Evolutionary conservation across 2,329 filamentous ascomycete genomes (phyloP), one percentile per base, ranked within the genome.

Genomic region (Paraphaeosphaeria sporulosa): DNA sequence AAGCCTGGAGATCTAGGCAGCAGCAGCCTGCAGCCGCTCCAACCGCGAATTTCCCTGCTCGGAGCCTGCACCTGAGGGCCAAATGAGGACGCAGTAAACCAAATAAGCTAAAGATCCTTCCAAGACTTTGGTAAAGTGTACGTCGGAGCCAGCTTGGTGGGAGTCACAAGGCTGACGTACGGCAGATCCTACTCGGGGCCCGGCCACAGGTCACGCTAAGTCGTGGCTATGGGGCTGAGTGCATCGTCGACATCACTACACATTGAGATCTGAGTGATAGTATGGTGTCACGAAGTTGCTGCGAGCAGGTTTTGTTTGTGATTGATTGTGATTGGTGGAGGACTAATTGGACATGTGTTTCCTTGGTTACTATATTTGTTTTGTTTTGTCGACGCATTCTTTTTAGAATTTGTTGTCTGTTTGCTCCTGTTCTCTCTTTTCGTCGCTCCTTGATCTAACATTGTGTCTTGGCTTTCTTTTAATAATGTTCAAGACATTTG

Each of bases 181-280:
- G 36, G 51, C 51, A 54, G 38, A 44, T 54, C 38, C 27, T 43
- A 54, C 51, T 54, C 51, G 51, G 51, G 51, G 51, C 23, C 51
- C 13, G 44, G 3, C 44, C n/a, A n/a, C 23, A 47, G 23, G 10
- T 17, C 23, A 47, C 23, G 44, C 44, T 27, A 47, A 32, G 25
- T 15, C 36, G 51, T 38, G 38, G 51, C 38, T 36, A 19, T 54
- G 51, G 9, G 51, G 51, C 51, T 30, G 51, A 54, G 51, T 38
- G 43, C 17, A 17, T 15, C 19, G 9, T 32, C 25, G n/a, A 54
- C 36, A 19, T 34, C 34, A 7, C 21, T 27, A 42, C 15, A 27
- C 49, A 52, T n/a, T 21, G 10, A 9, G 10, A 3, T 9, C 21
- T 23, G 10, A 21, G 10, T 43, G n/a, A 4, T 44, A 23, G 42